phyloP scores from a whole-genome alignment of 2,329 filamentous ascomycete species.

The Graphilbum ipis-grandicollis region DNA sequence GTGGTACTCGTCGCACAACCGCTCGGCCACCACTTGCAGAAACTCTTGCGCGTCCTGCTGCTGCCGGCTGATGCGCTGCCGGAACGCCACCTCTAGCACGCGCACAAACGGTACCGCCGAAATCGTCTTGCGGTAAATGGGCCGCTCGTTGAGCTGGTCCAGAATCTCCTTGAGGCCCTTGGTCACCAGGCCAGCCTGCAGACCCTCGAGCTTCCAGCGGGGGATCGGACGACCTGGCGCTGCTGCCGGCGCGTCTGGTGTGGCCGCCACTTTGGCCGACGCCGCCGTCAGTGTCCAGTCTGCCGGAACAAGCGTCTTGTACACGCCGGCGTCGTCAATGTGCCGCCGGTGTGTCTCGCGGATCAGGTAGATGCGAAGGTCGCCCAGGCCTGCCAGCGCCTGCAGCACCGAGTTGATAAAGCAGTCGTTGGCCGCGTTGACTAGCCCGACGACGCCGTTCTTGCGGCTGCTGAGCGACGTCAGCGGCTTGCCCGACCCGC shows the following conservation, averaged over 20 bases:
- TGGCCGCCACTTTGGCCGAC: background rate
- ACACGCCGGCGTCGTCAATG: slow-evolving; percentile 63
- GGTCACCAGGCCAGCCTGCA: slow-evolving; percentile 73
- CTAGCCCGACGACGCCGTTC: slow-evolving; percentile 74
- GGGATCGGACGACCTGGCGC: slow-evolving; percentile 18
- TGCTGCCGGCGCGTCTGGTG: background rate
- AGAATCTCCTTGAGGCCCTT: slow-evolving; percentile 81
- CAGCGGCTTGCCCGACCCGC: slow-evolving; percentile 15
- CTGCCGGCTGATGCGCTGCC: slow-evolving; percentile 77
- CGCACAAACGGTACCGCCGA: slow-evolving; percentile 71
- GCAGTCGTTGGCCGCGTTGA: slow-evolving; percentile 87
- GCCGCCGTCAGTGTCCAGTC: slow-evolving; percentile 1
- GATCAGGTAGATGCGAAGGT: slow-evolving; percentile 82
- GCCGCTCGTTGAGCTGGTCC: slow-evolving; percentile 81
- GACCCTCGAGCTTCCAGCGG: slow-evolving; percentile 43
- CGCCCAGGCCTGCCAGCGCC: slow-evolving; percentile 74
- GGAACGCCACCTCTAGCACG: slow-evolving; percentile 71
- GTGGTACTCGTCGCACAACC: slow-evolving; percentile 86
- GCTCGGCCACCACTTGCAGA: slow-evolving; percentile 79
- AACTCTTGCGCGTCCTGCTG: slow-evolving; percentile 98
- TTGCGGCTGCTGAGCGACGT: slow-evolving; percentile 33
- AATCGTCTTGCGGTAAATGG: slow-evolving; percentile 86
- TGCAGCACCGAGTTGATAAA: slow-evolving; percentile 96
- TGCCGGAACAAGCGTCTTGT: slow-evolving; percentile 39
- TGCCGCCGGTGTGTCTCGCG: slow-evolving; percentile 72